Evolutionary conservation across 176 grass and related monocot species (phyloP).

Genomic region (Typha latifolia): DNA sequence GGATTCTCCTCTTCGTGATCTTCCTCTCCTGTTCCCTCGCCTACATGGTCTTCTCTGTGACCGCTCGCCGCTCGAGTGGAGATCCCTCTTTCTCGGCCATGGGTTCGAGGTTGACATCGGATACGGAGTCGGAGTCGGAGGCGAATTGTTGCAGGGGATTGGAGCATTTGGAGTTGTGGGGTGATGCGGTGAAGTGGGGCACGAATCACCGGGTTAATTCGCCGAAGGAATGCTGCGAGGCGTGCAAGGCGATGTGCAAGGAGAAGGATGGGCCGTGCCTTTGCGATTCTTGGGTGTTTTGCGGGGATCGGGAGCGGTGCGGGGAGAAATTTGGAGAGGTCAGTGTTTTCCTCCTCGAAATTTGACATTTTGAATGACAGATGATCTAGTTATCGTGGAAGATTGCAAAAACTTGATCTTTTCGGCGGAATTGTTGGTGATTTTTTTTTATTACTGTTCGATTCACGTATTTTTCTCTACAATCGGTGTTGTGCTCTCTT

Average conservation of each 20-base stretch:
- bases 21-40: conserved; percentile 20
- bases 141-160: conserved; percentile 48
- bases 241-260: conserved; percentile 57
- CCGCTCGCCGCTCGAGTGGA: not conserved
- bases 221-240: conserved; percentile 49
- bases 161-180: conserved; percentile 67
- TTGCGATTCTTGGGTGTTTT: conserved; percentile 93
- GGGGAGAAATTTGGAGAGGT: conserved; percentile 65
- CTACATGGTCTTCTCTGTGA: conserved; percentile 30
- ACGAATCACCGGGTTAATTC: conserved; percentile 40
- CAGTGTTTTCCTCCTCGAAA: not conserved
- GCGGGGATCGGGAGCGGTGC: conserved; percentile 54
- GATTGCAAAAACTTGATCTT: not conserved
- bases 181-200: conserved; percentile 54
- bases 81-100: not conserved
- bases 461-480: no score
- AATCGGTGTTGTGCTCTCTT: no score
- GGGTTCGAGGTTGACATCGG: not conserved
- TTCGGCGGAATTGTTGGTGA: no score
- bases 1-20: conserved; percentile 8
- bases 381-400: no score
- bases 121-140: conserved; percentile 1
- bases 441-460: no score
- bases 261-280: conserved; percentile 29
- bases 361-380: not conserved